Conservation (phyloP, 2,329 filamentous ascomycete species). For the Neoarthrinium moseri region DNA sequence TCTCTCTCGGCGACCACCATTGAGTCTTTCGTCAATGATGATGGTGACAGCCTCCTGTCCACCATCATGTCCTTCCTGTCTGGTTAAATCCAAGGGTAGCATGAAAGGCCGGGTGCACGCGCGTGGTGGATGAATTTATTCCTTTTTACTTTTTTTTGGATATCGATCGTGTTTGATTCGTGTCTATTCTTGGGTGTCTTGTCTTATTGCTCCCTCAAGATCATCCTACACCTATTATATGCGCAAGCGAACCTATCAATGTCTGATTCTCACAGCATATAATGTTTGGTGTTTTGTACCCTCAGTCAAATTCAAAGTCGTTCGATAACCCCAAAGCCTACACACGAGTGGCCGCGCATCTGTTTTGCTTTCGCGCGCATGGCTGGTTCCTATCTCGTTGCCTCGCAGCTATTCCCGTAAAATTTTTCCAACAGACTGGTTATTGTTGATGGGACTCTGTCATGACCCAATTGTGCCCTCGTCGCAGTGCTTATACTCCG, state of each 20-base stretch:
- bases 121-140: neutral
- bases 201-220: slow-evolving; percentile 8
- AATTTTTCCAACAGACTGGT: too few relatives aligned
- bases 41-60: slow-evolving; percentile 19
- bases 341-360: too few relatives aligned
- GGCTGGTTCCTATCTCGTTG: too few relatives aligned
- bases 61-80: slow-evolving; percentile 25
- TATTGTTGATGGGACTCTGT: too few relatives aligned
- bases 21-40: slow-evolving; percentile 25
- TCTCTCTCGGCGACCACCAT: slow-evolving; percentile 38
- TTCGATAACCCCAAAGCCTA: too few relatives aligned
- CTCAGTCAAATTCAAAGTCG: neutral
- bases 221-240: slow-evolving; percentile 7
- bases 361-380: too few relatives aligned
- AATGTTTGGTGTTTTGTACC: slow-evolving; percentile 2
- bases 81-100: neutral
- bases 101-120: neutral
- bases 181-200: slow-evolving; percentile 14
- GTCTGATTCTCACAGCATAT: slow-evolving; percentile 5
- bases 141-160: slow-evolving; percentile 6
- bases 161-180: slow-evolving; percentile 7
- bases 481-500: too few relatives aligned
- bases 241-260: slow-evolving; percentile 8
- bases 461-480: too few relatives aligned
- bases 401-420: too few relatives aligned